phyloP scores from a whole-genome alignment of 2,329 filamentous ascomycete genomes.

The Xylariaceae sp. region DNA sequence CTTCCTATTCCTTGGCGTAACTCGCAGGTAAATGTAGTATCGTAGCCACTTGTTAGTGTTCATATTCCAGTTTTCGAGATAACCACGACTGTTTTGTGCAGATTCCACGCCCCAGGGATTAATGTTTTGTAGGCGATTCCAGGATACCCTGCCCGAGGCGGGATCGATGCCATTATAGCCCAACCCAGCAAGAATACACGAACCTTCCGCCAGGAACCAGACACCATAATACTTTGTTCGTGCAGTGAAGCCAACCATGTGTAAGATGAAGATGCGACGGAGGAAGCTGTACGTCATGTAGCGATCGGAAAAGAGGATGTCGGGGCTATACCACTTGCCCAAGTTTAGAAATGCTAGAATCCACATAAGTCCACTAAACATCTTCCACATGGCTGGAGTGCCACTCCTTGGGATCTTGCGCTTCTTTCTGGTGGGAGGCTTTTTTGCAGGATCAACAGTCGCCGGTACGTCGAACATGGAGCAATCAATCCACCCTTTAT shows the following conservation, averaged over 20 bases:
- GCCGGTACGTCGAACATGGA: slow-evolving; percentile 90
- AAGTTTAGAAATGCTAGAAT: slow-evolving; percentile 79
- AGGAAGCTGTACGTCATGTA: slow-evolving; percentile 73
- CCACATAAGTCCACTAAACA: slow-evolving; percentile 75
- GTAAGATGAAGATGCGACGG: slow-evolving; percentile 76
- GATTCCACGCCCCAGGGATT: slow-evolving; percentile 83
- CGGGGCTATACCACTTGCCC: slow-evolving; percentile 67
- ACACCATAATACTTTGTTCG: slow-evolving; percentile 97
- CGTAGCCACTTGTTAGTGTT: slow-evolving; percentile 97
- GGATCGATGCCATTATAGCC: slow-evolving; percentile 94
- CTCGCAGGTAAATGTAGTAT: slow-evolving; percentile 93
- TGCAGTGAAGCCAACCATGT: slow-evolving; percentile 82
- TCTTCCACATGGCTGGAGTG: slow-evolving; percentile 81
- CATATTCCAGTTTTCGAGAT: slow-evolving; percentile 95
- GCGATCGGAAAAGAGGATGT: slow-evolving; percentile 66
- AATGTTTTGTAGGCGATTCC: slow-evolving; percentile 89
- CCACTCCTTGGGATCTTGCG: slow-evolving; percentile 91
- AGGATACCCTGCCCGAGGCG: slow-evolving; percentile 81
- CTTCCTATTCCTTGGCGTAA: slow-evolving; percentile 94
- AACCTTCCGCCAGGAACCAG: slow-evolving; percentile 90
- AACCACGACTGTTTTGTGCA: slow-evolving; percentile 92
- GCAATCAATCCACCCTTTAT: slow-evolving; percentile 89
- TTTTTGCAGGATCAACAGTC: slow-evolving; percentile 82
- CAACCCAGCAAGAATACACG: slow-evolving; percentile 90
- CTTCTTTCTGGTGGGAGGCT: slow-evolving; percentile 84